Evolutionary conservation across 352 stramenopile genomes (phyloP).

Genomic region (Peronospora destructor): DNA sequence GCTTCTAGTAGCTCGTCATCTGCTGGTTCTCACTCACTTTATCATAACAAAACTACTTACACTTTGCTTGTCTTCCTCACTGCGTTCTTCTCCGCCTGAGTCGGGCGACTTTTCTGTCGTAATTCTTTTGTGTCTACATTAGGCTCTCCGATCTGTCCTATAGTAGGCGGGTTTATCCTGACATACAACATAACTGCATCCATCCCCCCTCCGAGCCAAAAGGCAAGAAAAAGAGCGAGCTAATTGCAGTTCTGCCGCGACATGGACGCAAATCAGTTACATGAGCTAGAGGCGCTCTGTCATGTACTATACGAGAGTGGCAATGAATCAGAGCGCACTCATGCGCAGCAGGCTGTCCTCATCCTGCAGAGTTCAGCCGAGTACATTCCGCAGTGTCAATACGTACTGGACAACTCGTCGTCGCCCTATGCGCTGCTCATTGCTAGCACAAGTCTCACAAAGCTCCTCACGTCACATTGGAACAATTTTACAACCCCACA

Average conservation of each 20-base stretch:
- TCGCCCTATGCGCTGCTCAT: conserved; percentile 94
- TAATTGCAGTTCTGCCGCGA: conserved; percentile 1
- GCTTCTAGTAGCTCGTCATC: too few species aligned
- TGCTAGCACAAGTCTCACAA: conserved; percentile 93
- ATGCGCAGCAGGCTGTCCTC: conserved; percentile 79
- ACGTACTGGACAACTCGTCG: conserved; percentile 95
- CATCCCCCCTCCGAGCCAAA: conserved; percentile 21
- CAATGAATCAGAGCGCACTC: conserved; percentile 62
- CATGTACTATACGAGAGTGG: conserved; percentile 70
- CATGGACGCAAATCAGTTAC: conserved; percentile 77
- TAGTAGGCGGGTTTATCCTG: not conserved
- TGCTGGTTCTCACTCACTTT: too few species aligned
- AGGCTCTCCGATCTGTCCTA: not conserved
- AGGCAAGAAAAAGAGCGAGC: conserved; percentile 15
- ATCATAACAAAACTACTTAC: too few species aligned
- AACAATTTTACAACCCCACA: conserved; percentile 83
- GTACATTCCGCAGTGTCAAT: conserved; percentile 98
- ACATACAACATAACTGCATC: not conserved
- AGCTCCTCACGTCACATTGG: conserved; percentile 97
- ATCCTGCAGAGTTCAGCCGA: conserved; percentile 89
- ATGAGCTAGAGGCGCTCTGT: conserved; percentile 74
- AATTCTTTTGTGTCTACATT: too few species aligned
- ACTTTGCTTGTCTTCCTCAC: too few species aligned
- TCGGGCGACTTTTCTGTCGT: too few species aligned
- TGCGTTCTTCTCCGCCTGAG: too few species aligned